phyloP scores from a whole-genome alignment of 1,284 basidiomycete genomes.

The Apiotrichum mycotoxinovorans region DNA sequence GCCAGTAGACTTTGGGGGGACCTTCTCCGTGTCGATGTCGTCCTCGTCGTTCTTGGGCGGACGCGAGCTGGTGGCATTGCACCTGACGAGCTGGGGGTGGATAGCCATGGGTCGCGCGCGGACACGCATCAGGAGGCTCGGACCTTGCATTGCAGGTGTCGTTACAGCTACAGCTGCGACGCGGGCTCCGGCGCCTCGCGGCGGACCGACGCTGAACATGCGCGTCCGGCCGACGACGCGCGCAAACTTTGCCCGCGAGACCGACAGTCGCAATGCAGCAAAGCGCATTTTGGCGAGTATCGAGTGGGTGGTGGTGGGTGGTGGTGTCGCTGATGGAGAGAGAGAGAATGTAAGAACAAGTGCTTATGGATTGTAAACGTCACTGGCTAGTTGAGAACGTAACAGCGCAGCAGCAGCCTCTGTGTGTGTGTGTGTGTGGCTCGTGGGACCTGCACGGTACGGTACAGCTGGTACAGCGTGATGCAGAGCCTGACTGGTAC shows the following conservation, averaged over 20 bases:
- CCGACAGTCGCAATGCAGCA: background rate
- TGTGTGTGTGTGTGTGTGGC: too few species aligned
- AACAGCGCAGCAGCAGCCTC: too few species aligned
- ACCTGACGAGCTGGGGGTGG: background rate
- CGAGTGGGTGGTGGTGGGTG: background rate
- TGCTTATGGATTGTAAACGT: background rate
- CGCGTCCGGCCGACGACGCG: background rate
- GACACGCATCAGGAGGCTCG: background rate
- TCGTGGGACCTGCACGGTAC: too few species aligned
- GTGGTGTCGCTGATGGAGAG: background rate
- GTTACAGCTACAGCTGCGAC: background rate
- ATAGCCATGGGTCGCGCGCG: background rate
- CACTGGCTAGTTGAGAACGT: too few species aligned
- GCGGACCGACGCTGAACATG: background rate
- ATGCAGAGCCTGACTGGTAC: too few species aligned
- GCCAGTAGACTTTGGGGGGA: too few species aligned
- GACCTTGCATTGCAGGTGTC: background rate
- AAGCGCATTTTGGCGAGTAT: background rate
- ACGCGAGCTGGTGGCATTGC: conserved; percentile 1
- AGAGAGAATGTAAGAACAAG: background rate
- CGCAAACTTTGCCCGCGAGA: background rate
- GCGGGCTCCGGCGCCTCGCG: background rate
- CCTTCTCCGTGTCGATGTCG: background rate
- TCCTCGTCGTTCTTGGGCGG: background rate
- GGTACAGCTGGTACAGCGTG: too few species aligned